Conservation (phyloP, 2,329 filamentous ascomycete species). For the Amesomyces nigricolor region DNA sequence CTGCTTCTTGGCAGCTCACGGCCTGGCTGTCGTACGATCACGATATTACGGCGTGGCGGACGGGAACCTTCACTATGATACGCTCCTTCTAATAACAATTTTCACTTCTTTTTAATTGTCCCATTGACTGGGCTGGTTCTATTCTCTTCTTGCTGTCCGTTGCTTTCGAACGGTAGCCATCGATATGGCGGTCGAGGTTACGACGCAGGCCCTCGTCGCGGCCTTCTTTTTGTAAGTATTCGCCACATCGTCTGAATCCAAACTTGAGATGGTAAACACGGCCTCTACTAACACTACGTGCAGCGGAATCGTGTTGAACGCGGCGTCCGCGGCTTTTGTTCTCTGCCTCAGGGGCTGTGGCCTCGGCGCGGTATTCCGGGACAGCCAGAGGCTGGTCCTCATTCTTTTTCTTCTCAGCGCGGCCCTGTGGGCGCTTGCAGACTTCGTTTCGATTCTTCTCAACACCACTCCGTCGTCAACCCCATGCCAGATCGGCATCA, state of each 20-base stretch:
- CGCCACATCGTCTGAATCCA: not conserved
- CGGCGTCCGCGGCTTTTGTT: slow-evolving; percentile 43
- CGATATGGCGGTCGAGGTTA: slow-evolving; percentile 42
- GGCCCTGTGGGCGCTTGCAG: slow-evolving; percentile 48
- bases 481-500: slow-evolving; percentile 47
- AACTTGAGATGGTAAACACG: not conserved
- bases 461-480: slow-evolving; percentile 35
- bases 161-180: slow-evolving; percentile 26
- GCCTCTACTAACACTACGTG: slow-evolving; percentile 16
- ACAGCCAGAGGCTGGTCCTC: slow-evolving; percentile 61
- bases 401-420: slow-evolving; percentile 46
- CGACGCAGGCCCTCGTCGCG: slow-evolving; percentile 45
- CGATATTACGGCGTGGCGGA: slow-evolving; percentile 20
- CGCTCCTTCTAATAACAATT: slow-evolving; percentile 31
- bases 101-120: slow-evolving; percentile 32
- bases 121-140: slow-evolving; percentile 45
- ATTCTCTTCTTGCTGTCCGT: slow-evolving; percentile 27
- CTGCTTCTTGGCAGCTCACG: slow-evolving; percentile 16
- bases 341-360: slow-evolving; percentile 44
- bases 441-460: slow-evolving; percentile 47
- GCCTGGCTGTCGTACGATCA: slow-evolving; percentile 22
- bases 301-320: slow-evolving; percentile 50
- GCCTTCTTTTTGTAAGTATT: slow-evolving; percentile 50
- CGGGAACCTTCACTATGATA: slow-evolving; percentile 26
- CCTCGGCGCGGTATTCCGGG: slow-evolving; percentile 44